Conservation (phyloP, 257 asterid species). For the Solanum infundibuliforme region DNA sequence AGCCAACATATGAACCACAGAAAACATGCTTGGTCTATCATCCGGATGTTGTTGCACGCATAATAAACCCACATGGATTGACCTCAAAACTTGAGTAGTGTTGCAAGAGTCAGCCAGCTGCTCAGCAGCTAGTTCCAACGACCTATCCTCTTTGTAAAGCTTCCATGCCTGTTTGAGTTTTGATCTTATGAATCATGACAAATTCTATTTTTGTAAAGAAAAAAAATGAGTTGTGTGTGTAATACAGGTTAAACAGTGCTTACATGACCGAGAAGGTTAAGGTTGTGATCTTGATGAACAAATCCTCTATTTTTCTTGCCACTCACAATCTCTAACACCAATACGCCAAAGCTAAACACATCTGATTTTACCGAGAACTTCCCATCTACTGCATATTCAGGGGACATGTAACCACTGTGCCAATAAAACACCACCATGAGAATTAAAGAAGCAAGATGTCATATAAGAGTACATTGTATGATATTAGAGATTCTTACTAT, state of each 20-base stretch:
- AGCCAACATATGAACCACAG: neutral
- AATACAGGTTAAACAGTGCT: neutral
- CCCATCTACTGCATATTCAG: slow-evolving; percentile 22
- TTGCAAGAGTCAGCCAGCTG: neutral
- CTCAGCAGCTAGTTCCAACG: neutral
- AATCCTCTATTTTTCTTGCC: slow-evolving; percentile 19
- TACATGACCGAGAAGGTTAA: slow-evolving; percentile 27
- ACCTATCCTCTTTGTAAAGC: neutral
- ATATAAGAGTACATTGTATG: neutral
- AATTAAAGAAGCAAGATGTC: neutral
- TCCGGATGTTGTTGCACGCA: neutral
- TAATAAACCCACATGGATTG: neutral
- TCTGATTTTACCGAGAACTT: slow-evolving; percentile 25
- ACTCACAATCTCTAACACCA: slow-evolving; percentile 18
- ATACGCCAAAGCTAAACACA: slow-evolving; percentile 22
- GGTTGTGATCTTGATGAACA: slow-evolving; percentile 6
- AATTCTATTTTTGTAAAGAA: neutral
- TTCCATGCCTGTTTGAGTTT: neutral
- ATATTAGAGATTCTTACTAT: slow-evolving; percentile 1
- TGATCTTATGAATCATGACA: neutral
- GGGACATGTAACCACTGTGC: slow-evolving; percentile 26
- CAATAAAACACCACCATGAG: neutral
- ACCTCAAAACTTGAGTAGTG: neutral
- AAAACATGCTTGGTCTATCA: neutral
- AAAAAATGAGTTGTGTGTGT: neutral